These are phyloP conservation scores for Ministeria vibrans DNA, from an alignment of 78 protist genomes.

Conservation along the genomic window DNA sequence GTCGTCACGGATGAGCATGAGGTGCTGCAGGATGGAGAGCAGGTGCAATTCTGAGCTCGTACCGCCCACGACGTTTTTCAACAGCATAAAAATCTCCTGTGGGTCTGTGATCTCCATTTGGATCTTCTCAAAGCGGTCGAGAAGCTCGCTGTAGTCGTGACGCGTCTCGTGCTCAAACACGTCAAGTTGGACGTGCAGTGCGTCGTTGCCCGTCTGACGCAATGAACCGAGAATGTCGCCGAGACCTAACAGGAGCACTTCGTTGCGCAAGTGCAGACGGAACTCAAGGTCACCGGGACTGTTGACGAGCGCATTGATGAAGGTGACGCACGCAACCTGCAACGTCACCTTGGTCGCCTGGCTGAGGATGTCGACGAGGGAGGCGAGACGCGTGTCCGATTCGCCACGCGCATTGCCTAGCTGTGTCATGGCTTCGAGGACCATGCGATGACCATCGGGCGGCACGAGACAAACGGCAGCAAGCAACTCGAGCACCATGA, in stretches of 20 bases:
- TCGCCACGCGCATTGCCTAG: neutral
- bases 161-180: neutral
- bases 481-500: neutral
- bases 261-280: slow-evolving; percentile 8
- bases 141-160: neutral
- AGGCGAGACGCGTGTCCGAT: neutral
- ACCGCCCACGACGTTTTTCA: neutral
- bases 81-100: neutral
- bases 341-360: neutral
- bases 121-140: neutral
- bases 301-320: slow-evolving; percentile 19
- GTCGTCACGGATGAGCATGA: neutral
- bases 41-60: neutral
- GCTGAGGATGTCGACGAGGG: neutral
- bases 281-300: neutral
- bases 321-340: neutral
- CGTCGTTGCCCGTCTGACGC: neutral
- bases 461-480: slow-evolving; percentile 1
- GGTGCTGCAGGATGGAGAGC: slow-evolving; percentile 6
- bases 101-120: neutral
- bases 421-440: neutral
- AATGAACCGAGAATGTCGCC: neutral
- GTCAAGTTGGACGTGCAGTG: neutral
- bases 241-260: neutral
- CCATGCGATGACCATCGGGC: neutral